Evolutionary conservation across 164 flowering plant species (phyloP), one percentile per base, ranked within the genome.

Genomic region (Euptelea pleiosperma): DNA sequence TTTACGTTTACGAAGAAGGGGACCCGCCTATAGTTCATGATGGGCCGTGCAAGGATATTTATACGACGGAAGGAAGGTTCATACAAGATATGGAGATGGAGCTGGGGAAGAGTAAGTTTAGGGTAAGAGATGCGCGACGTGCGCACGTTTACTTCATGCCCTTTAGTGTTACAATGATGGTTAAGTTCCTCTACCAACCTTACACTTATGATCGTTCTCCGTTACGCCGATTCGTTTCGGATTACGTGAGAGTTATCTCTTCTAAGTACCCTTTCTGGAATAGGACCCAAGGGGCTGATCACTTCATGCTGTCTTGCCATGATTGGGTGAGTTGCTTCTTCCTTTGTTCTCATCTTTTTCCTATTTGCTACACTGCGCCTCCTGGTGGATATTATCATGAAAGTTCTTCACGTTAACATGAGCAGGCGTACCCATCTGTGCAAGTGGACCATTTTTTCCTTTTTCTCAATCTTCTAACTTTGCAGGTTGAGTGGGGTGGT

Each of bases 251-350:
- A 8, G 61, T 80, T 11, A 60, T 89, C 25, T 80, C 97, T 15
- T 46, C 65, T 6, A 80, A 77, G 36, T 64, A 89, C 67, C 91
- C 94, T 0, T 87, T 73, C 54, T 89, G 97, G 97, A 89, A 89
- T 61, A 45, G 77, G 43, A 80, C 83, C 44, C 68, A 51, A 15
- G 91, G 94, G 3, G 88, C 87, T 55, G 90, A 89, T 57, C 97
- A 89, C 64, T 83, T 85, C 82, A 79, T 89, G 82, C 75, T 87
- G 31, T 68, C 97, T 48, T 89, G 97, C 64, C 97, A 89, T 71
- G 97, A 89, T 62, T 89, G 94, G 94, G 97, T 89, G 21, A 43
- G 47, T 48, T 41, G 7, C 18, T 44, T 21, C 7, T 44, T 28
- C 41, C 18, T 26, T 33, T 26, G 22, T 22, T 28, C 12, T 22